phyloP scores from a whole-genome alignment of 2,329 filamentous ascomycete genomes.

The Colletotrichum liriopes region DNA sequence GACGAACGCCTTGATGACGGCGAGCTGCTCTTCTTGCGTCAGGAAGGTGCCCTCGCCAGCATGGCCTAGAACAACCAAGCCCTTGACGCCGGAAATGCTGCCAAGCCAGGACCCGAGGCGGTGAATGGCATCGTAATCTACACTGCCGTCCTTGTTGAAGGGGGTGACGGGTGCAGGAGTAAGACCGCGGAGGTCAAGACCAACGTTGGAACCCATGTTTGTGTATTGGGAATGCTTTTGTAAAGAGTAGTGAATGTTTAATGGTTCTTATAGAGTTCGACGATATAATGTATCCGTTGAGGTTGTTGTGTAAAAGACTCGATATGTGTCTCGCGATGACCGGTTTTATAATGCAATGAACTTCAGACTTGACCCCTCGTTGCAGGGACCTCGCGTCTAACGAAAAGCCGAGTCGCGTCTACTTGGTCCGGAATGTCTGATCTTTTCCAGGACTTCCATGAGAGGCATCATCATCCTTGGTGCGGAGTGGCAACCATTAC shows the following conservation, averaged over 20 bases:
- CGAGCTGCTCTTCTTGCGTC: constrained; percentile 63
- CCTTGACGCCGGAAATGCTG: constrained; percentile 66
- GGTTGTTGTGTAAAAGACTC: background rate
- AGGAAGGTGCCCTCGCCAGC: constrained; percentile 70
- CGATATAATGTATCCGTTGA: background rate
- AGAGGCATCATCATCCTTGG: background rate
- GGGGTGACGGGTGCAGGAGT: constrained; percentile 67
- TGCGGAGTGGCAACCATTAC: background rate
- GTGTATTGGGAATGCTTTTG: background rate
- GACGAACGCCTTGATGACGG: constrained; percentile 67
- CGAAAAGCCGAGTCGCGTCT: constrained; percentile 27
- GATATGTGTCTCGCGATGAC: background rate
- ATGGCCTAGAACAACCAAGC: constrained; percentile 68
- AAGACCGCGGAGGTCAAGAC: constrained; percentile 64
- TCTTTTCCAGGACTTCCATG: background rate
- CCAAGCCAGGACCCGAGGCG: constrained; percentile 68
- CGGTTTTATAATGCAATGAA: constrained; percentile 25
- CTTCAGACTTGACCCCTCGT: background rate
- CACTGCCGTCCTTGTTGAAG: constrained; percentile 62
- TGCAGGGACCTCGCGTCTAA: constrained; percentile 17
- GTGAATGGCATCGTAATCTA: constrained; percentile 68
- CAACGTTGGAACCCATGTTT: constrained; percentile 46
- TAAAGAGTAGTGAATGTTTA: background rate
- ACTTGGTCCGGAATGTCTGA: background rate
- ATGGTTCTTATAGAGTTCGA: background rate